Conservation (phyloP, 208 protist genomes). For the Herpetomonas tarakana region DNA sequence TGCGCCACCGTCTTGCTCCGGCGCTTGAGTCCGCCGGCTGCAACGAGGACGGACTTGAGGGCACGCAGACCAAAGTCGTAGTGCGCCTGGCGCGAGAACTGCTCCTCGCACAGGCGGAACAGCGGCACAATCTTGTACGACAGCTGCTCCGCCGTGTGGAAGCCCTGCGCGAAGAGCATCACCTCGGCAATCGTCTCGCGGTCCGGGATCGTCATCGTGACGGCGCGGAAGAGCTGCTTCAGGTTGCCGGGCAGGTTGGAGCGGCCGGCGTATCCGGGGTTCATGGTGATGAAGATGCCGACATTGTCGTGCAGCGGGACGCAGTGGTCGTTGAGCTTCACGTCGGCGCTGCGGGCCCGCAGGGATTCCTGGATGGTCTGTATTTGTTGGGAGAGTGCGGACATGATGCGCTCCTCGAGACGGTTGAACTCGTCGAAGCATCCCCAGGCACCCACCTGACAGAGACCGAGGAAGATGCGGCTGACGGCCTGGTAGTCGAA, state of each 20-base stretch:
- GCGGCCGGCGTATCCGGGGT: constrained; percentile 99
- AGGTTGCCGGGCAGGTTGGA: constrained; percentile 99
- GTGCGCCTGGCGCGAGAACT: constrained; percentile 98
- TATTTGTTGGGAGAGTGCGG: constrained; percentile 99
- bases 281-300: constrained; percentile 99
- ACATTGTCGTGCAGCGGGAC: constrained; percentile 93
- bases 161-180: constrained; percentile 99
- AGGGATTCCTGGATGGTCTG: constrained; percentile 97
- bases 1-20: neutral
- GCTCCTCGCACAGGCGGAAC: constrained; percentile 98
- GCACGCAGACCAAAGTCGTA: constrained; percentile 99
- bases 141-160: constrained; percentile 95
- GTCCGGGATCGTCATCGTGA: constrained; percentile 99
- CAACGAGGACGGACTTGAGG: constrained; percentile 99
- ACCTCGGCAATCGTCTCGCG: constrained; percentile 99
- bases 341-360: constrained; percentile 34
- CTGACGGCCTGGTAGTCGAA: constrained; percentile 99
- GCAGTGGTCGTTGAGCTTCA: constrained; percentile 90
- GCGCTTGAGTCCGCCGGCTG: constrained; percentile 96
- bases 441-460: constrained; percentile 99
- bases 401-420: constrained; percentile 98
- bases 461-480: constrained; percentile 99
- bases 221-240: constrained; percentile 99
- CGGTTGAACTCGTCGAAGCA: constrained; percentile 99
- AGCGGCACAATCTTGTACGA: constrained; percentile 98